These are phyloP conservation scores for Trichoderma asperellum DNA, from an alignment of 2,329 filamentous ascomycete species.

Conservation along the genomic window DNA sequence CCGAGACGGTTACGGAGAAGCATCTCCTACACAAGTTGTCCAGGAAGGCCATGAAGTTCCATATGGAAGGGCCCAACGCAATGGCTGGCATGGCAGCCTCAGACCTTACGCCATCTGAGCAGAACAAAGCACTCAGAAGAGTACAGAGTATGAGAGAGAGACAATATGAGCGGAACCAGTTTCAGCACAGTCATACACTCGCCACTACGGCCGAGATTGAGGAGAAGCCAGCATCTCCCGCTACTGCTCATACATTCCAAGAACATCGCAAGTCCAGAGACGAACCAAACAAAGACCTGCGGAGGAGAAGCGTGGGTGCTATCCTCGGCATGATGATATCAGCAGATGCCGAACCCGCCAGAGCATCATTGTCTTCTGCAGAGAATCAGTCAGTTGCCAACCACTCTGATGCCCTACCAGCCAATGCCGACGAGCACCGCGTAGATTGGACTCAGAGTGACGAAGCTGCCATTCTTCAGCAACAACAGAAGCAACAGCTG, in stretches of 20 bases:
- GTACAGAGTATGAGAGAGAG: constrained; percentile 46
- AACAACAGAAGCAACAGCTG: not conserved
- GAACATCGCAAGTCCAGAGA: constrained; percentile 20
- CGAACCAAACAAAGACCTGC: constrained; percentile 27
- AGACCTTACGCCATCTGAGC: constrained; percentile 41
- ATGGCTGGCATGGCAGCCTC: constrained; percentile 31
- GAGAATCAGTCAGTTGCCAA: constrained; percentile 30
- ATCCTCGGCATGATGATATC: constrained; percentile 34
- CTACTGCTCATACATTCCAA: constrained; percentile 30
- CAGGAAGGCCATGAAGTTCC: constrained; percentile 47
- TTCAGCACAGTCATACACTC: constrained; percentile 46
- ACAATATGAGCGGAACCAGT: constrained; percentile 49
- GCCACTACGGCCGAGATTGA: constrained; percentile 44
- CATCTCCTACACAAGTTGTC: constrained; percentile 50
- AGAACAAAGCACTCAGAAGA: constrained; percentile 43
- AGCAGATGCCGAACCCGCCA: not conserved
- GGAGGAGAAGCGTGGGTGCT: constrained; percentile 47
- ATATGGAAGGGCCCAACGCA: constrained; percentile 42
- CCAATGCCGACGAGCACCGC: constrained; percentile 43
- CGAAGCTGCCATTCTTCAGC: constrained; percentile 41
- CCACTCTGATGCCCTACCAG: constrained; percentile 33
- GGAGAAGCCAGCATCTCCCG: constrained; percentile 32
- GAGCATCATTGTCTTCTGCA: not conserved
- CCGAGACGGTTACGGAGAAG: constrained; percentile 45
- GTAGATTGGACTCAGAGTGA: constrained; percentile 65